Base-by-base conservation (phyloP, 306 rosid species). In the Sesbania bispinosa region DNA sequence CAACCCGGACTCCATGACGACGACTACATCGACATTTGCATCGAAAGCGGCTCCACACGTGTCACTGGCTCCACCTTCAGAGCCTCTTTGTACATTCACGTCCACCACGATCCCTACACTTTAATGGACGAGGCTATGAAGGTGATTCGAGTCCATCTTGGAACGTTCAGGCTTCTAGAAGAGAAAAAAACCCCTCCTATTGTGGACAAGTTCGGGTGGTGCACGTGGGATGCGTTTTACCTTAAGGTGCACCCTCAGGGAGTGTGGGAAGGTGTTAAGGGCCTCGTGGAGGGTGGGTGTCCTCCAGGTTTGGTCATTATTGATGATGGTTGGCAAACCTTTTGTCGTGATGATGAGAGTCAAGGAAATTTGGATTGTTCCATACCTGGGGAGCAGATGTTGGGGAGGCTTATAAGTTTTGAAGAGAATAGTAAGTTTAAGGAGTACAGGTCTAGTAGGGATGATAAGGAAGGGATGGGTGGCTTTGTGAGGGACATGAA, bases 211-310 rank as follows among this genome's bases (percentile, higher is more conserved):
- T 87, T 91, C 11, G 97, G 97, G 1, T 88, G 92, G 97, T 85
- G 97, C 50, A 91, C 96, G 0, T 91, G 90, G 96, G 97, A 91
- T 46, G 92, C 96, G 4, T 91, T 86, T 47, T 91, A 88, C 21
- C 96, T 88, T 2, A 79, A 57, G 76, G 96, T 91, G 27, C 64
- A 88, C 32, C 96, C 97, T 0, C 16, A 71, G 2, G 92, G 90
- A 0, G 75, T 86, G 2, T 43, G 69, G 53, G 83, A 82, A 67
- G 90, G 90, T 13, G 79, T 90, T 13, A 85, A 73, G 32, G 80
- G 76, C 35, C 75, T 86, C 0, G 87, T 62, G 16, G 89, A 88
- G 5, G 88, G 90, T 14, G 94, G 89, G 42, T 86, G 92, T 21
- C 89, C 97, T 10, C 96, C 87, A 0, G 87, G 83, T 5, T 54